Evolutionary conservation across 352 stramenopile genomes (phyloP), one percentile per base, ranked within the genome.

Genomic region (Pythium sp.): DNA sequence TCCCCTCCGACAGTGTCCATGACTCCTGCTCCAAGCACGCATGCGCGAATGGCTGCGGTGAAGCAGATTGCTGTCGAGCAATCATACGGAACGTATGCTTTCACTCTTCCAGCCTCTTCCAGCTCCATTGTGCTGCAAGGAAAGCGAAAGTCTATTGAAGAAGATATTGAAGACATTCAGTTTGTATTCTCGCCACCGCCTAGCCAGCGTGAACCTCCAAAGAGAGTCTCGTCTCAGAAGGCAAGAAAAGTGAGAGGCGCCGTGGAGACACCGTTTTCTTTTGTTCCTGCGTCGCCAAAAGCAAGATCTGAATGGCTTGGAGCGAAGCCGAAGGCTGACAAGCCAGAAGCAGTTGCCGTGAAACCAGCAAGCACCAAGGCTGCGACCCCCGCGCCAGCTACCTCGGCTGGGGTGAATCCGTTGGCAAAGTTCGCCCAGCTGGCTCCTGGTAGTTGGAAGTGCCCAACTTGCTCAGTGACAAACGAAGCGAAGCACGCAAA

Each of bases 151-250:
- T 32, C 36, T 9, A 67, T 73, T 7, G 51, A 74, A 7, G 61
- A 75, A 22, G 75, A 81, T 26, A 72, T 89, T 14, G 84, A 92
- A 24, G 72, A 56, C 18, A 75, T 92, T 14, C 69, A 72, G 41
- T 92, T 87, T 58, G 70, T 81, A 57, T 93, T 94, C 64, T 92
- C 87, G 53, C 77, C 84, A 9, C 79, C 87, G 2, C 74, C 80
- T 11, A 74, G 60, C 3, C 67, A 85, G 68, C 79, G 83, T 43
- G 84, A 93, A 51, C 87, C 87, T 8, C 85, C 87, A 5, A 79
- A 80, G 65, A 82, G 79, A 59, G 71, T 71, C 15, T 32, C 64
- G 1, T 54, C 61, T 41, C 38, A 46, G 24, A 75, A 81, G 34
- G 8, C 69, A 24, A 59, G 63, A 3, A 65, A 74, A 28, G 75